phyloP scores from a whole-genome alignment of 2,329 filamentous ascomycete genomes.

The Aotearoamyces nothofagi region DNA sequence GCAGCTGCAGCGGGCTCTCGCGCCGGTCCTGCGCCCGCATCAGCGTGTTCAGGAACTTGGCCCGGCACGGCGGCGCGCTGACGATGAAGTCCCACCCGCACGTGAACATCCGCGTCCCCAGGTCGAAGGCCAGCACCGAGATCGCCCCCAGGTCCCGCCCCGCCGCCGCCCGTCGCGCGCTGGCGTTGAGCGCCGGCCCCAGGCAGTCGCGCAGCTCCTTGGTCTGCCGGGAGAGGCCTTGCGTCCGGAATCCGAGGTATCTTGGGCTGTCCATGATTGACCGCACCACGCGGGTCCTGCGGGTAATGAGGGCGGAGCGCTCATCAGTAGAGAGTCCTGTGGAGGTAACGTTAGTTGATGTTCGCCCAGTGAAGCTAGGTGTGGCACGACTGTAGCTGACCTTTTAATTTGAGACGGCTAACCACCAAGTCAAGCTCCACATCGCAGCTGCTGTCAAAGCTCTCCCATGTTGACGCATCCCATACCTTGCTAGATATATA shows the following conservation, averaged over 20 bases:
- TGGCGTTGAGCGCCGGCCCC: constrained; percentile 24
- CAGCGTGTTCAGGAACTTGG: constrained; percentile 30
- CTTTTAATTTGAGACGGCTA: constrained; percentile 10
- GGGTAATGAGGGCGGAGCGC: constrained; percentile 22
- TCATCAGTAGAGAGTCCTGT: constrained; percentile 8
- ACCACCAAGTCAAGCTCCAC: constrained; percentile 11
- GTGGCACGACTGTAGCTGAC: constrained; percentile 10
- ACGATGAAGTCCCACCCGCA: constrained; percentile 26
- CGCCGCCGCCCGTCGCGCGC: constrained; percentile 21
- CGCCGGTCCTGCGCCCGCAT: constrained; percentile 31
- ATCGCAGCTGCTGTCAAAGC: constrained; percentile 15
- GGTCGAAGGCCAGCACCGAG: constrained; percentile 25
- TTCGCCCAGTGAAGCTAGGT: constrained; percentile 4
- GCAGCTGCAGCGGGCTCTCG: constrained; percentile 26
- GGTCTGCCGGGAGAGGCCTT: constrained; percentile 9
- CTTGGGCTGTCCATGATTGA: constrained; percentile 21
- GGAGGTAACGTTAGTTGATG: neutral
- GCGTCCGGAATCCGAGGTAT: constrained; percentile 14
- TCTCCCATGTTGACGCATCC: constrained; percentile 19
- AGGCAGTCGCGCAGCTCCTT: constrained; percentile 26
- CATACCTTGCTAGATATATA: constrained; percentile 23
- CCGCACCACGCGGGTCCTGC: constrained; percentile 22
- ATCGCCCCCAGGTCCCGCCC: constrained; percentile 23
- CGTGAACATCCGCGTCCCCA: constrained; percentile 31
- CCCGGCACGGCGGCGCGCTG: constrained; percentile 32